phyloP scores from a whole-genome alignment of 495 filamentous ascomycete genomes.

The Xylaria curta region DNA sequence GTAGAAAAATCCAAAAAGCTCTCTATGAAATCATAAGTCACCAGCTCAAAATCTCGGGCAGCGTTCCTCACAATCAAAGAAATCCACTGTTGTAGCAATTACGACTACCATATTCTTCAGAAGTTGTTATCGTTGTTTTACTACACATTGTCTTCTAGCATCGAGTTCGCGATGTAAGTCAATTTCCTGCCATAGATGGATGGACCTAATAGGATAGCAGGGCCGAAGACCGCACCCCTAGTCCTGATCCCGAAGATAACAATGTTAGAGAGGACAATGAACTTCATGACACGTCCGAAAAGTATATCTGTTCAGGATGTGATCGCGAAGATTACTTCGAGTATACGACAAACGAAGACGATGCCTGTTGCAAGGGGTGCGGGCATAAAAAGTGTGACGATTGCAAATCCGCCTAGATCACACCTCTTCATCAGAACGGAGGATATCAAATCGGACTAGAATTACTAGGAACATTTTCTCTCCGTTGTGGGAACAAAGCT shows the following conservation, averaged over 20 bases:
- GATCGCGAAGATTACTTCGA: background rate
- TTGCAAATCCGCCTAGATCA: conserved; percentile 7
- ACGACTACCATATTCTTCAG: background rate
- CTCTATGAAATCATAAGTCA: background rate
- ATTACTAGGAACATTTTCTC: background rate
- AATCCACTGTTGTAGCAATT: background rate
- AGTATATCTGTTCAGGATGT: conserved; percentile 16
- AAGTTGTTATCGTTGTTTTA: background rate
- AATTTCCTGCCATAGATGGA: background rate
- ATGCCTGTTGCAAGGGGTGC: conserved; percentile 7
- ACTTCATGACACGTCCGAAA: background rate
- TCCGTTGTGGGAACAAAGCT: background rate
- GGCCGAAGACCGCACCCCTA: background rate
- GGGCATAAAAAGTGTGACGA: conserved; percentile 9
- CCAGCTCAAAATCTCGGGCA: background rate
- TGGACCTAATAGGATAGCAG: background rate
- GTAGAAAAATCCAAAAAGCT: background rate
- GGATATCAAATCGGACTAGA: background rate
- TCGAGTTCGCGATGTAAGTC: conserved; percentile 9
- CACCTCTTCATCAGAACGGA: too few species aligned
- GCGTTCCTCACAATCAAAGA: background rate
- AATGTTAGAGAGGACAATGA: background rate
- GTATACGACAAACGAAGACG: conserved; percentile 8
- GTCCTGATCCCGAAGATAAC: background rate
- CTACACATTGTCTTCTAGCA: background rate